Base-by-base conservation (phyloP, 306 rosid species). In the Hylodesmum podocarpum region DNA sequence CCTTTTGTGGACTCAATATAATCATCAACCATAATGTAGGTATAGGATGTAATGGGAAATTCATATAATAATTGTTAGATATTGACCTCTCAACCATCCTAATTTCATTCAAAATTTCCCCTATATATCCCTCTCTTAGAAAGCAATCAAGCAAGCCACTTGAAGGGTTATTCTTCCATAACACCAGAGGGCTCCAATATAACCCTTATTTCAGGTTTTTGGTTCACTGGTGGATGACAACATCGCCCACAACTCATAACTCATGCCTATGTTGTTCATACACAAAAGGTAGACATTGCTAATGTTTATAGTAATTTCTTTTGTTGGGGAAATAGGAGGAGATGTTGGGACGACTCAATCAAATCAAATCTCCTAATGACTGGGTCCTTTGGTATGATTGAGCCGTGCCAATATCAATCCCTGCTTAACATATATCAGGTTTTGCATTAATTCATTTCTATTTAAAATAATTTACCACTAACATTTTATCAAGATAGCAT, bases 361-460 rank as follows among this genome's bases (percentile, higher is more conserved):
- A 86, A 91, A 91, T 85, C 78, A 91, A 91, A 91, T 86, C 84
- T 88, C 91, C 70, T 84, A 62, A 33, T 36, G 13, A 16, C 59
- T 65, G 87, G 85, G 90, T 87, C 85, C 70, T 90, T 93, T 87
- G 68, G 43, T 93, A 37, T 89, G 94, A 90, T 93, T 91, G 93
- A 91, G 96, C 88, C 93, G 95, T 85, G 96, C 93, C 96, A 93
- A 93, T 91, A 93, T 93, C 97, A 67, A 41, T 49, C 43, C 15
- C 34, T 53, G 2, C 6, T 46, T n/a, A 29, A 0, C 25, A 67
- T n/a, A 46, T 0, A 18, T 0, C 2, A 11, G 14, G n/a, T 27
- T 13, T 57, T 18, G 25, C 18, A 18, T 16, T 49, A 6, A 49
- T n/a, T 49, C 21, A 57, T 3, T 25, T 29, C 1, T 15, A 6